Evolutionary conservation across 345 rosid genomes (phyloP).

Genomic region (Diplotaxis tenuifolia): DNA sequence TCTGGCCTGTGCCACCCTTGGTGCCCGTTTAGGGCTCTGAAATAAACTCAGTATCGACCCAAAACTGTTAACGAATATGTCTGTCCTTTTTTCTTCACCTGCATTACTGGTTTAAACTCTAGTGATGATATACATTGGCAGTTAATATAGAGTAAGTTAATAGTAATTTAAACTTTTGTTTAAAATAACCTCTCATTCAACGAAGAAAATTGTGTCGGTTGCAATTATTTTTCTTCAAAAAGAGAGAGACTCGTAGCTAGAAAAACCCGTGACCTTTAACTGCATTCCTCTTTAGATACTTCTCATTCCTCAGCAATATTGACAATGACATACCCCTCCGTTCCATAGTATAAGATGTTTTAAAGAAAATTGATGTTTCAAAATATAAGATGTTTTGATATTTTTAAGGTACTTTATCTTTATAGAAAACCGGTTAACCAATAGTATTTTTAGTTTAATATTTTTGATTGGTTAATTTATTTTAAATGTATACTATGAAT

Average conservation of each 20-base stretch:
- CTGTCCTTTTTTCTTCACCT: not conserved
- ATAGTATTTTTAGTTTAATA: too few species aligned
- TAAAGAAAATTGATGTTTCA: too few species aligned
- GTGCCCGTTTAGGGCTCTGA: not conserved
- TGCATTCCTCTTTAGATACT: conserved; percentile 1
- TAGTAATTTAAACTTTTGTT: not conserved
- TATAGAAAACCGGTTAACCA: too few species aligned
- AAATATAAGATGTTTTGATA: too few species aligned
- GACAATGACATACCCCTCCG: too few species aligned
- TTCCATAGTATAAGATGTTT: too few species aligned
- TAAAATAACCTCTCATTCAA: not conserved
- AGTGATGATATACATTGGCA: too few species aligned
- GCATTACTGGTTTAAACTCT: not conserved
- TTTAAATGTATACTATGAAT: too few species aligned
- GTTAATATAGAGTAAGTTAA: too few species aligned
- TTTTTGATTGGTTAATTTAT: too few species aligned
- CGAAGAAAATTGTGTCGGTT: not conserved
- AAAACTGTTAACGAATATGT: not conserved
- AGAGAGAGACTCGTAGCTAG: too few species aligned
- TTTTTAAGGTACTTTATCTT: too few species aligned
- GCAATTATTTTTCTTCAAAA: not conserved
- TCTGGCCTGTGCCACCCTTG: not conserved
- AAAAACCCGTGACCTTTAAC: conserved; percentile 23
- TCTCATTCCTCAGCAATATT: conserved; percentile 14
- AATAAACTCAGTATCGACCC: not conserved